Percentiles rank a stretch among this genome's conserved stretches.
Conservation (phyloP, 805 yeast genomes). For the Sugiyamaella marilandica region DNA sequence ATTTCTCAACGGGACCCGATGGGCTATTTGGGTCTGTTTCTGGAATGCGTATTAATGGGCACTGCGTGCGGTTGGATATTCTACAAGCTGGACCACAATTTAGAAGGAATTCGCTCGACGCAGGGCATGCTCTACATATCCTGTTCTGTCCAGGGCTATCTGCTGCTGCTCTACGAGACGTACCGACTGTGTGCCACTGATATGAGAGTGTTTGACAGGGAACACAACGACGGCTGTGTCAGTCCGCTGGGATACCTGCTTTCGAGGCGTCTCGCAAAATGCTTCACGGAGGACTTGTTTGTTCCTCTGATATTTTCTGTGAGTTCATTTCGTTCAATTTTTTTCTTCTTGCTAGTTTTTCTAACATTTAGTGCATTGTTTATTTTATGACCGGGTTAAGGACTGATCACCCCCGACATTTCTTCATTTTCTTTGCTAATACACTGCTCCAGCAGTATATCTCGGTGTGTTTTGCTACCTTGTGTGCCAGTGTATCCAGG, state of each 20-base stretch:
- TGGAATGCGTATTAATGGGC: conserved; percentile 51
- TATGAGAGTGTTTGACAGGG: conserved; percentile 56
- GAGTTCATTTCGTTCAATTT: neutral
- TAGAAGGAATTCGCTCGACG: conserved; percentile 62
- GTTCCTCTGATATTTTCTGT: conserved; percentile 54
- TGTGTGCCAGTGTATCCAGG: conserved; percentile 49
- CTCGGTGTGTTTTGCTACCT: conserved; percentile 52
- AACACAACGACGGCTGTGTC: conserved; percentile 64
- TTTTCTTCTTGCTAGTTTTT: neutral
- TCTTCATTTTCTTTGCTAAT: conserved; percentile 59
- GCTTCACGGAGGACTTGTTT: conserved; percentile 64
- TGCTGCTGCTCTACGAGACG: conserved; percentile 53
- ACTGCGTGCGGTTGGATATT: conserved; percentile 73
- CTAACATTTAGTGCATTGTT: conserved; percentile 36
- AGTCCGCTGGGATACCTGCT: conserved; percentile 62
- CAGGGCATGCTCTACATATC: conserved; percentile 51
- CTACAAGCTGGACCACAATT: conserved; percentile 44
- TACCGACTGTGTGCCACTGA: conserved; percentile 54
- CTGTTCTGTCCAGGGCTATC: conserved; percentile 50
- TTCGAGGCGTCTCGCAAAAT: conserved; percentile 60
- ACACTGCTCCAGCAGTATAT: conserved; percentile 52
- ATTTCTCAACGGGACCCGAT: conserved; percentile 49
- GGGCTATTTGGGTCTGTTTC: conserved; percentile 41
- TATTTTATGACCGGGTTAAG: conserved; percentile 77
- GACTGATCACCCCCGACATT: conserved; percentile 40